phyloP scores from a whole-genome alignment of 2,329 filamentous ascomycete genomes.

The Tolypocladium capitatum region DNA sequence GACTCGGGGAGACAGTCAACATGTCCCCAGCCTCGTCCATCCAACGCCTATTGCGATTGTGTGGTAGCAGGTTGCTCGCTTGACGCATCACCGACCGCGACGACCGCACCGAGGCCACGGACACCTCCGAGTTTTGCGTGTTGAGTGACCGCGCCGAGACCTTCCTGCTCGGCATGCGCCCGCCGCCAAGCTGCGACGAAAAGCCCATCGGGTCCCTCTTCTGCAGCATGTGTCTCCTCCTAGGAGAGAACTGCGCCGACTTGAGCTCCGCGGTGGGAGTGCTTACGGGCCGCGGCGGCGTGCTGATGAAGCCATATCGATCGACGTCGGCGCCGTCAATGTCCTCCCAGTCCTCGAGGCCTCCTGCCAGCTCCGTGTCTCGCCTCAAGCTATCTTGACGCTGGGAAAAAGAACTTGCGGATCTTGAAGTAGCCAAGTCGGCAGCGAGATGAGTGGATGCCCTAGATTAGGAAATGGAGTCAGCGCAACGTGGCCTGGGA shows the following conservation, averaged over 20 bases:
- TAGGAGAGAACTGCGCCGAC: slow-evolving; percentile 30
- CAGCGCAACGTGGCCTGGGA: slow-evolving; percentile 8
- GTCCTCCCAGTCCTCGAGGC: slow-evolving; percentile 55
- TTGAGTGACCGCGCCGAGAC: slow-evolving; percentile 45
- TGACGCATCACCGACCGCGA: slow-evolving; percentile 42
- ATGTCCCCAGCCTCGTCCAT: slow-evolving; percentile 56
- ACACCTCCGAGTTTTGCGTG: slow-evolving; percentile 41
- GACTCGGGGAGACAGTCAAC: slow-evolving; percentile 44
- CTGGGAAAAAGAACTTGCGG: slow-evolving; percentile 30
- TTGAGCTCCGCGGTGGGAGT: slow-evolving; percentile 28
- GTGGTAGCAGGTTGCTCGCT: slow-evolving; percentile 44
- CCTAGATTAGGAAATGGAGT: slow-evolving; percentile 8
- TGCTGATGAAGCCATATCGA: slow-evolving; percentile 53
- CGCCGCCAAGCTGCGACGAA: slow-evolving; percentile 25
- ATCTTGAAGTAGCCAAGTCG: slow-evolving; percentile 23
- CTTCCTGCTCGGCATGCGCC: slow-evolving; percentile 37
- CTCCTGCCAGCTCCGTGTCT: slow-evolving; percentile 39
- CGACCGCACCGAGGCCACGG: slow-evolving; percentile 36
- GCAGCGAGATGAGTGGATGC: slow-evolving; percentile 17
- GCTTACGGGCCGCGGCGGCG: slow-evolving; percentile 24
- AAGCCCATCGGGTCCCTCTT: slow-evolving; percentile 22
- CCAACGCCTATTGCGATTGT: slow-evolving; percentile 46
- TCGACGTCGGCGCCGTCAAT: slow-evolving; percentile 48
- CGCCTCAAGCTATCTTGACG: slow-evolving; percentile 24
- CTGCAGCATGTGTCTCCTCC: slow-evolving; percentile 31